Conservation (phyloP, 2,329 filamentous ascomycete genomes). For the Stylonectria norvegica region DNA sequence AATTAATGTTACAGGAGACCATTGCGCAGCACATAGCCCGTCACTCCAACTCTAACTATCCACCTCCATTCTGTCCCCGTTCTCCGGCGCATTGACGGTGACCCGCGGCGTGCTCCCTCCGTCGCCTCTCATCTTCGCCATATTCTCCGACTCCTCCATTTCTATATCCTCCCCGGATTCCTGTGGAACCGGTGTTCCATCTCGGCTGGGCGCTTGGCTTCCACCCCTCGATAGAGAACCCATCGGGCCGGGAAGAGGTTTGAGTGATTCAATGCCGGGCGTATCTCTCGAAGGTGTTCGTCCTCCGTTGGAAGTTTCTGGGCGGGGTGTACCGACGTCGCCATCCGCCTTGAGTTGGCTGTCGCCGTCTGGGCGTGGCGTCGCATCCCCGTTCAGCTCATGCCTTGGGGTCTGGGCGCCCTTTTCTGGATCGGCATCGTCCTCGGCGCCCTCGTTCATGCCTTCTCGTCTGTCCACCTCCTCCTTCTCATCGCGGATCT, state of each 20-base stretch:
- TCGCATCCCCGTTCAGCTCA: constrained; percentile 50
- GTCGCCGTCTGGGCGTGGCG: constrained; percentile 46
- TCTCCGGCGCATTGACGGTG: constrained; percentile 47
- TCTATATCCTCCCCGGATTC: constrained; percentile 54
- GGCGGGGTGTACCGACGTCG: constrained; percentile 27
- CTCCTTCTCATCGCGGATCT: constrained; percentile 94
- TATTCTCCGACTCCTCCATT: constrained; percentile 49
- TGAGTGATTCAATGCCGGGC: constrained; percentile 28
- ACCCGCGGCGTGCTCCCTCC: constrained; percentile 44
- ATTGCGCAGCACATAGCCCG: neutral
- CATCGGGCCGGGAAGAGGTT: constrained; percentile 14
- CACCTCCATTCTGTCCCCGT: constrained; percentile 63
- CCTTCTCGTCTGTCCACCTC: constrained; percentile 86
- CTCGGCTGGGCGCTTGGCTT: constrained; percentile 30
- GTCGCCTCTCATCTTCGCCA: constrained; percentile 39
- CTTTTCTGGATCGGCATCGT: constrained; percentile 47
- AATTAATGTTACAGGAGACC: constrained; percentile 13
- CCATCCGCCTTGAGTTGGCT: constrained; percentile 27
- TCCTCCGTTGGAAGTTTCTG: constrained; percentile 26
- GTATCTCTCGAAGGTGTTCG: constrained; percentile 33
- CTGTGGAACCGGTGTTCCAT: constrained; percentile 27
- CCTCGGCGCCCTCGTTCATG: constrained; percentile 67
- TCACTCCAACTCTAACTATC: constrained; percentile 39
- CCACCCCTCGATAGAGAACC: constrained; percentile 22
- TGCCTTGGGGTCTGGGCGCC: constrained; percentile 49